Conservation (phyloP, 129 eudicot species). For the Glebionis coronaria region DNA sequence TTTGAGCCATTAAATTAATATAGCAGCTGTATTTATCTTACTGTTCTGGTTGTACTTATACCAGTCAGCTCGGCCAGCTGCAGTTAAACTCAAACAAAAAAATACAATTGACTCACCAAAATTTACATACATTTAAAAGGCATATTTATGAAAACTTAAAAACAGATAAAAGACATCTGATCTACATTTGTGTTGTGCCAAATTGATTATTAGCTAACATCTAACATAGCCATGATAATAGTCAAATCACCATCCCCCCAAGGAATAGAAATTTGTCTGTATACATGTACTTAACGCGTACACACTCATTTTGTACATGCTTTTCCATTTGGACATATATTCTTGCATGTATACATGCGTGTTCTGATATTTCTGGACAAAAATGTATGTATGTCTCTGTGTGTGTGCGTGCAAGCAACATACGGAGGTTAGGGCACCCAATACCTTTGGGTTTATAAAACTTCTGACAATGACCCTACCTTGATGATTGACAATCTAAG, state of each 20-base stretch:
- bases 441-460: neutral
- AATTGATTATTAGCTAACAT: too few species aligned
- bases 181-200: too few species aligned
- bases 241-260: slow-evolving; percentile 11
- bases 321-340: neutral
- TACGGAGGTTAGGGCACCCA: too few species aligned
- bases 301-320: neutral
- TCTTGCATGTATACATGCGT: neutral
- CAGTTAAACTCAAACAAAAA: neutral
- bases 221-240: slow-evolving; percentile 3
- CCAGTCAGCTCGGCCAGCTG: slow-evolving; percentile 2
- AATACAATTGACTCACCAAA: too few species aligned
- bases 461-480: slow-evolving; percentile 2
- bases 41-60: neutral
- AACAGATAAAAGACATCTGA: too few species aligned
- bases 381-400: neutral
- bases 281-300: neutral
- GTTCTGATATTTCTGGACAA: neutral
- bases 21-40: neutral
- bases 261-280: neutral
- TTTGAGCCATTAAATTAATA: neutral
- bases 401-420: neutral
- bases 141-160: too few species aligned
- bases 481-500: neutral
- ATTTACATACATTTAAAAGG: too few species aligned